Base-by-base conservation (phyloP, 208 protist species). In the Endotrypanum monterogeii region DNA sequence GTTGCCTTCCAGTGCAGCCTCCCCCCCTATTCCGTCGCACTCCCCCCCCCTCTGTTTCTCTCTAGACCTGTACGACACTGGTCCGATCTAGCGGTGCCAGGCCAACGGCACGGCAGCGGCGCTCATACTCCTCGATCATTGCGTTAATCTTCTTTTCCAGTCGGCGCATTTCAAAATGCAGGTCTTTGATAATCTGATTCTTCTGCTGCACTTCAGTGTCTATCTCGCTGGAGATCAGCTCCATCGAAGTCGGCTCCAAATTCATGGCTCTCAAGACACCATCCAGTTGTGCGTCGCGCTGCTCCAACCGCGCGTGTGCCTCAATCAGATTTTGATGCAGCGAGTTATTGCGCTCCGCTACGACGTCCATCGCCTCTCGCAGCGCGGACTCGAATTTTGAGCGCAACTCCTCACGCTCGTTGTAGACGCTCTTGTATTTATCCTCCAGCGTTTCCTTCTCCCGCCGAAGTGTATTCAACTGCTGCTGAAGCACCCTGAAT, bases 131-230 rank as follows among this genome's bases (percentile, higher is more conserved):
- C 52, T 81, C 54, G 30, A 94, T 57, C 37, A 94, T 89, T 9
- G 86, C 84, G 41, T 90, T 86, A 30, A 82, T 71, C 54, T 83
- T 69, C 71, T 86, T 83, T 73, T 94, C 89, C 71, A 88, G 55
- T 75, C 94, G 94, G 66, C 85, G 83, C 67, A 99, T 84, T 85
- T 99, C 98, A 88, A 98, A 99, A 78, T 98, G 90, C 39, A 99
- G 81, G 65, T 99, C 96, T 79, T 98, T 94, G 76, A 99, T 98
- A 55, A 90, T 78, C 62, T 94, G 94, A 85, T 99, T 99, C 83
- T 98, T 98, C 18, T 79, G 80, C 52, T 91, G 88, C 52, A 99
- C 84, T 50, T 97, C 87, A 39, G 89, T 80, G 69, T 99, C 98
- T 28, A 99, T 89, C 82, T 96, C 83, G n/a, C 83, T 71, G 1